Base-by-base conservation (phyloP, 768 basidiomycete genomes). In the Tylopilus plumbeoviolaceoides region DNA sequence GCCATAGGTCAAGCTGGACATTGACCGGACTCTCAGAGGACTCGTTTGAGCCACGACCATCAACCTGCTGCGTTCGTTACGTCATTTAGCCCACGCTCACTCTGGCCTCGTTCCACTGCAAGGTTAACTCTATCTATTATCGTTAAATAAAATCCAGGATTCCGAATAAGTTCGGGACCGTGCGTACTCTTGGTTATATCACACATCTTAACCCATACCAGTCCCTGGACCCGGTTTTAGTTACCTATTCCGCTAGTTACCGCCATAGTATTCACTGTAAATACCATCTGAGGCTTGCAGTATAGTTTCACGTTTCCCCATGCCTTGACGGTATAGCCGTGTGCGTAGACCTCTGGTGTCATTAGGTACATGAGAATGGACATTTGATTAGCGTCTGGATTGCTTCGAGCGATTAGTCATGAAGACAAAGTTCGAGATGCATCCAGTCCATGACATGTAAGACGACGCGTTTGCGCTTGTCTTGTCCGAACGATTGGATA, bases 1-100 rank as follows among this genome's bases (percentile, higher is more conserved):
- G 17, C 38, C 61, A 25, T 70, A 65, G 57, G 64, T 55, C 59
- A 61, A 53, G 62, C 70, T 59, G 57, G 65, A 15, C 55, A 11
- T 61, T 64, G 45, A 42, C 50, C 28, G 30, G 23, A 33, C 45
- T 12, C 31, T 43, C n/a, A n/a, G n/a, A n/a, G 50, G 48, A 60
- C 48, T 49, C 23, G 51, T 47, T 55, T 39, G 36, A 50, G 28
- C 48, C 52, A 51, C 55, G 42, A 48, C 35, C 39, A 11, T 38
- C 36, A 18, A 18, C n/a, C 36, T 7, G 12, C 39, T 8, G 20
- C 10, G 6, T 8, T 40, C 20, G 20, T 57, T 51, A 43, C 53
- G 46, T 64, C 48, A 55, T 49, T 43, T 45, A 4, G 36, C 52
- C 33, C 51, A 57, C 48, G 57, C 47, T 56, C 49, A 25, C 38